A percentile compares a stretch with the other conserved stretches of the same genome.
These are phyloP conservation scores for Malbranchea zuffiana DNA, from an alignment of 2,329 filamentous ascomycete genomes.

Conservation along the genomic window DNA sequence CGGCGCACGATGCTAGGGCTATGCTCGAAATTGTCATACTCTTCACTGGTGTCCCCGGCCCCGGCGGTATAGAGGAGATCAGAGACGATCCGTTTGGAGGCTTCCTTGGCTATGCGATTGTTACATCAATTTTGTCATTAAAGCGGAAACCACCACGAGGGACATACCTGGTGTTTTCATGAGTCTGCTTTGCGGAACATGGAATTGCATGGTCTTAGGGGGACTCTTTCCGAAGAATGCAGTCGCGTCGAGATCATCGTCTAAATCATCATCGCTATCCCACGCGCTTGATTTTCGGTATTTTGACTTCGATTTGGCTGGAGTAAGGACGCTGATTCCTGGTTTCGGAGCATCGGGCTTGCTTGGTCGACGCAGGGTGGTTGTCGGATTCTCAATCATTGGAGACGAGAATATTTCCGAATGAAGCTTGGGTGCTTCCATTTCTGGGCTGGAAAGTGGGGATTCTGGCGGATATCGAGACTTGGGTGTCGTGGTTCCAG, in stretches of 20 bases:
- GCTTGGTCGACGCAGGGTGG: conserved; percentile 31
- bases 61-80: conserved; percentile 37
- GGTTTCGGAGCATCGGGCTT: conserved; percentile 55
- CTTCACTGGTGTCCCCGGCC: conserved; percentile 23
- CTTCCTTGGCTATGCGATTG: conserved; percentile 35
- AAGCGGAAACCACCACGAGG: not conserved
- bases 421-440: conserved; percentile 69
- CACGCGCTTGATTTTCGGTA: conserved; percentile 42
- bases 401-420: conserved; percentile 79
- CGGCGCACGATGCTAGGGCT: conserved; percentile 38
- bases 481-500: conserved; percentile 17
- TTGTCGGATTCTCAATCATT: conserved; percentile 23
- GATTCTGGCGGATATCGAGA: conserved; percentile 31
- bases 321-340: conserved; percentile 77
- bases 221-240: conserved; percentile 63
- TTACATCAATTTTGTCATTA: conserved; percentile 1
- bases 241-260: conserved; percentile 49
- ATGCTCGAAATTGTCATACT: conserved; percentile 28
- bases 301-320: conserved; percentile 35
- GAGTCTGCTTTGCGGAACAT: conserved; percentile 40
- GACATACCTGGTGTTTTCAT: conserved; percentile 39
- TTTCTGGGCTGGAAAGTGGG: conserved; percentile 63
- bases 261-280: conserved; percentile 61
- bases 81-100: conserved; percentile 39
- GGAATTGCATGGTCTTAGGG: conserved; percentile 58